Evolutionary conservation across 2,329 filamentous ascomycete species (phyloP).

Genomic region (Colletotrichum cereale): DNA sequence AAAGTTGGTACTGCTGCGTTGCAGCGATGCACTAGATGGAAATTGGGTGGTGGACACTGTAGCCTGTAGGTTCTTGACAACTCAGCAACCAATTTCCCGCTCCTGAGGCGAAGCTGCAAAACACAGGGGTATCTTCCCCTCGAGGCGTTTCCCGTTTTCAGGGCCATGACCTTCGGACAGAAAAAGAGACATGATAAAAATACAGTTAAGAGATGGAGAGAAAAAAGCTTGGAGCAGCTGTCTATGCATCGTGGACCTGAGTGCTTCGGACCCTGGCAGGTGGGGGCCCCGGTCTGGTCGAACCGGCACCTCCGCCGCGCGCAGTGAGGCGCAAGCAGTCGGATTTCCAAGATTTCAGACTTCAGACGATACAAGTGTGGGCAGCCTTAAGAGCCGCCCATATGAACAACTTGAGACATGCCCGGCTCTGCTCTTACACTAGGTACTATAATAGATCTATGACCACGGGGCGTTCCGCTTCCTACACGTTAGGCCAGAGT

Average conservation of each 20-base stretch:
- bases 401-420: not conserved
- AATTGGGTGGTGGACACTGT: slow-evolving; percentile 10
- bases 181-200: not conserved
- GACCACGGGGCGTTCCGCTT: not conserved
- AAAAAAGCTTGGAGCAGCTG: not conserved
- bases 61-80: slow-evolving; percentile 19
- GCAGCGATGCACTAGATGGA: not conserved
- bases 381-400: not conserved
- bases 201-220: not conserved
- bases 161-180: not conserved
- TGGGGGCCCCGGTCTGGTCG: not conserved
- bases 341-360: not conserved
- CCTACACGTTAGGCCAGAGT: not conserved
- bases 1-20: not conserved
- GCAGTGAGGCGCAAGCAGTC: not conserved
- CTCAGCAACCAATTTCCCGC: slow-evolving; percentile 17
- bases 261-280: not conserved
- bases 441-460: not conserved
- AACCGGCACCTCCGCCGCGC: not conserved
- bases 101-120: not conserved
- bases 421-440: not conserved
- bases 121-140: not conserved
- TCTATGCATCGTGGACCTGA: not conserved
- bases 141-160: not conserved
- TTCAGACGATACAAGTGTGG: not conserved